Evolutionary conservation across 805 yeast genomes (phyloP), one percentile per base, ranked within the genome.

Genomic region (Soucietia sequanensis): DNA sequence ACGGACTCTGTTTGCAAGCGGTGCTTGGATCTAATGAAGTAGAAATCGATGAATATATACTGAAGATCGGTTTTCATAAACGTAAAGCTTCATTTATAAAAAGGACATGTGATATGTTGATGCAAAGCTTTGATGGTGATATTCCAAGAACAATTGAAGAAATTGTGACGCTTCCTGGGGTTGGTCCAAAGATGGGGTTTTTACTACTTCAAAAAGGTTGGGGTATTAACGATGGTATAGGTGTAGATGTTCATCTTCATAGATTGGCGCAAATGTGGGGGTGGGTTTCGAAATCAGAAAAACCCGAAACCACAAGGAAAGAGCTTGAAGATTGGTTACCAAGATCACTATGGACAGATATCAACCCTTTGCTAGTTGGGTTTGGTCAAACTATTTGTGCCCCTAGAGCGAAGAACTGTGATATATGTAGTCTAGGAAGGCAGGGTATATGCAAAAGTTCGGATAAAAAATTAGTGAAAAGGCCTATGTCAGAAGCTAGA

Each of bases 111-210:
- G 65, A 62, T 33, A 63, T 84, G 4, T 44, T 89, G 6, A 47
- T 51, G 3, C 72, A 70, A 1, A 50, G 70, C 14, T 78, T 70
- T 52, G 62, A 65, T 8, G 79, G 80, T 6, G 96, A 89, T 44
- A 72, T 91, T 3, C 98, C 98, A 0, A 59, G 72, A 39, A 71
- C 81, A 2, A 70, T 84, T 6, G 78, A 73, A 5, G 90, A 81
- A 1, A 68, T 90, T 33, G 68, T 75, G 4, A 58, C 73, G 0
- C 62, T 90, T 21, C 96, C 96, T 0, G 98, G 98, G 0, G 95
- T 90, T 3, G 98, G 98, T 0, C 96, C 96, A 6, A 90, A 90
- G 56, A 90, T 90, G 98, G 95, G 95, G 0, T 84, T 76, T 54
- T 60, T 90, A 25, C 70, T 90, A 2, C 63, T 88, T 39, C 95